These are phyloP conservation scores for Pseudocercospora musae DNA, from an alignment of 2,329 filamentous ascomycete genomes.

Conservation along the genomic window DNA sequence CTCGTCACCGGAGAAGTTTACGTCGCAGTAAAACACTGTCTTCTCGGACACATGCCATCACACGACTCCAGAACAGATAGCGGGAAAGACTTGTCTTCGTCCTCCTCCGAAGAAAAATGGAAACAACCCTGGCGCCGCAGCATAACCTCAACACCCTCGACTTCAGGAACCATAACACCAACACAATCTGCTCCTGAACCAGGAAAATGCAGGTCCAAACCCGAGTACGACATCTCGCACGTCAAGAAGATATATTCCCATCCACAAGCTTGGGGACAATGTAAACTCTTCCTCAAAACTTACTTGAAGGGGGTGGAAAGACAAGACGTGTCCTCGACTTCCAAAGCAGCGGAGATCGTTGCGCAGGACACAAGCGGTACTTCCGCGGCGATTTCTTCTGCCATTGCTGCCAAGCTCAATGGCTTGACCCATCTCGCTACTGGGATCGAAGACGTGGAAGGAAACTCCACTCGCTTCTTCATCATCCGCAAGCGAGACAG, in stretches of 20 bases:
- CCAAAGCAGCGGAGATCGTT: constrained; percentile 72
- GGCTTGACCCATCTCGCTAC: constrained; percentile 66
- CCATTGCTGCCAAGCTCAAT: constrained; percentile 66
- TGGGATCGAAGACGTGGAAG: constrained; percentile 68
- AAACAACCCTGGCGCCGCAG: constrained; percentile 10
- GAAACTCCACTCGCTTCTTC: constrained; percentile 79
- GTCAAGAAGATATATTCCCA: constrained; percentile 83
- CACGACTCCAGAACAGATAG: background rate
- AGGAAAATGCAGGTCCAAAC: constrained; percentile 45
- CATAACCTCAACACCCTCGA: constrained; percentile 3
- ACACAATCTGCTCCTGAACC: constrained; percentile 42
- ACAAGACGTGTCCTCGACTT: constrained; percentile 81
- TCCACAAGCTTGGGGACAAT: constrained; percentile 94
- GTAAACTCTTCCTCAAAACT: constrained; percentile 67
- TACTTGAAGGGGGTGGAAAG: constrained; percentile 72
- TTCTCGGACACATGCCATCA: constrained; percentile 56
- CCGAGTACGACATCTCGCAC: constrained; percentile 51
- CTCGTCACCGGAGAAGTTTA: constrained; percentile 80
- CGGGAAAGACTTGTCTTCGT: background rate
- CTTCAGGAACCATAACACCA: constrained; percentile 41
- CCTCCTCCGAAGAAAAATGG: background rate
- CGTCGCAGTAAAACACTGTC: constrained; percentile 81
- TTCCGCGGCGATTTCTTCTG: constrained; percentile 74
- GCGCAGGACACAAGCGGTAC: constrained; percentile 54
- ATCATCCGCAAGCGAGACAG: constrained; percentile 49